phyloP scores from a whole-genome alignment of 148 eudicot species.

The Salicornia ramosissima region DNA sequence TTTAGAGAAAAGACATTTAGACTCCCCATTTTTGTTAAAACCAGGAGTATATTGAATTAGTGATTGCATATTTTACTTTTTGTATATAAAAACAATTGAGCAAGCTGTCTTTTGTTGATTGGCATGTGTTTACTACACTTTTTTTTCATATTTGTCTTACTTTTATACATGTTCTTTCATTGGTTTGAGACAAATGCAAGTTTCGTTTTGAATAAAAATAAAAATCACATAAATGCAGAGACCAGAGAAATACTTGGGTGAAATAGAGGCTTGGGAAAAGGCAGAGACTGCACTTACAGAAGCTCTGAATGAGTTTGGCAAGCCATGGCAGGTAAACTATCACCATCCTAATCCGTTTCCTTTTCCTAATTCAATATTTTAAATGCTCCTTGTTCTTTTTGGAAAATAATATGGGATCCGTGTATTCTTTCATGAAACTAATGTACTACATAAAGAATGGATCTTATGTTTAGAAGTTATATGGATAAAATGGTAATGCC shows the following conservation, averaged over 20 bases:
- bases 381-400: too few relatives aligned
- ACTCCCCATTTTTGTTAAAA: too few relatives aligned
- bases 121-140: background rate
- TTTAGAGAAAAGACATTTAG: too few relatives aligned
- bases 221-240: conserved; percentile 63
- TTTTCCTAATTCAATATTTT: background rate
- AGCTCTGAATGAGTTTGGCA: conserved; percentile 86
- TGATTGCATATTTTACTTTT: background rate
- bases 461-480: too few relatives aligned
- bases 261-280: conserved; percentile 71
- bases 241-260: conserved; percentile 96
- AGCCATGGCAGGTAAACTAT: conserved; percentile 78
- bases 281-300: conserved; percentile 90
- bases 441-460: too few relatives aligned
- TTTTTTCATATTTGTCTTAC: too few relatives aligned
- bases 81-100: background rate
- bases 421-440: too few relatives aligned
- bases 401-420: too few relatives aligned
- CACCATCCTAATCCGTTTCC: background rate
- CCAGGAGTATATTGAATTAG: background rate
- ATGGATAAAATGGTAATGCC: too few relatives aligned
- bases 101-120: conserved; percentile 1
- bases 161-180: background rate
- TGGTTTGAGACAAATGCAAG: background rate
- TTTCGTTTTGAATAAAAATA: background rate